Conservation (phyloP, 23 red algal species). For the Gracilaria caudata region DNA sequence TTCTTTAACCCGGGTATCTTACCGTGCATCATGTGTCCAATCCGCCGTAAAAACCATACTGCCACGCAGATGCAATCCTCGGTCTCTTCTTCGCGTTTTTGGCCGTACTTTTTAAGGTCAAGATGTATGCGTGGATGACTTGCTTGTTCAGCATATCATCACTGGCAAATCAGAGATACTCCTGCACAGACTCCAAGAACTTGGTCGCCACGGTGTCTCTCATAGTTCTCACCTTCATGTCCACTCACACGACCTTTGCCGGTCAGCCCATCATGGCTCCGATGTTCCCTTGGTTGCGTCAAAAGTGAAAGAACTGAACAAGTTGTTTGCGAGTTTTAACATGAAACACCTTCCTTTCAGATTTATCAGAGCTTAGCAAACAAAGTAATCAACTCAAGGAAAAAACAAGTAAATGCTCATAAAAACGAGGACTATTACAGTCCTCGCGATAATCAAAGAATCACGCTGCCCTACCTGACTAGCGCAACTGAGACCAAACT, state of each 20-base stretch:
- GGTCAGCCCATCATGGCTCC: constrained; percentile 45
- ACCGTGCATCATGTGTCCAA: background rate
- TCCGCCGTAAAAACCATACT: constrained; percentile 1
- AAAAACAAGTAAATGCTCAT: background rate
- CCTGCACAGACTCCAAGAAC: constrained; percentile 41
- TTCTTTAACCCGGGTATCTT: background rate
- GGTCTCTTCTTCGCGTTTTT: constrained; percentile 48
- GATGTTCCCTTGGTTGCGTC: constrained; percentile 37
- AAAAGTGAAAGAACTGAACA: constrained; percentile 1
- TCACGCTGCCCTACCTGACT: background rate
- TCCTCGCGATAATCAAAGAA: background rate
- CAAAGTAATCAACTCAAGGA: constrained; percentile 20
- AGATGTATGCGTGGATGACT: constrained; percentile 51
- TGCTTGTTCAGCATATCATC: constrained; percentile 44
- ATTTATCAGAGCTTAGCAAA: constrained; percentile 14
- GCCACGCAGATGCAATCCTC: constrained; percentile 35
- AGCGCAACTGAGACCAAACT: background rate
- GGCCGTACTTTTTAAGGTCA: constrained; percentile 31
- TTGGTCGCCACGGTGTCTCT: constrained; percentile 16
- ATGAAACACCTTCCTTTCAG: constrained; percentile 2
- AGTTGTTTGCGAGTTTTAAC: background rate
- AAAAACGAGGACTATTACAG: background rate
- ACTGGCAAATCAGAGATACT: constrained; percentile 57
- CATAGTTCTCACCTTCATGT: constrained; percentile 60
- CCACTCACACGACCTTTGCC: constrained; percentile 30